A percentile compares a stretch with the other conserved stretches of the same genome.
Evolutionary conservation across 345 rosid species (phyloP).

Genomic region (Stellera chamaejasme): DNA sequence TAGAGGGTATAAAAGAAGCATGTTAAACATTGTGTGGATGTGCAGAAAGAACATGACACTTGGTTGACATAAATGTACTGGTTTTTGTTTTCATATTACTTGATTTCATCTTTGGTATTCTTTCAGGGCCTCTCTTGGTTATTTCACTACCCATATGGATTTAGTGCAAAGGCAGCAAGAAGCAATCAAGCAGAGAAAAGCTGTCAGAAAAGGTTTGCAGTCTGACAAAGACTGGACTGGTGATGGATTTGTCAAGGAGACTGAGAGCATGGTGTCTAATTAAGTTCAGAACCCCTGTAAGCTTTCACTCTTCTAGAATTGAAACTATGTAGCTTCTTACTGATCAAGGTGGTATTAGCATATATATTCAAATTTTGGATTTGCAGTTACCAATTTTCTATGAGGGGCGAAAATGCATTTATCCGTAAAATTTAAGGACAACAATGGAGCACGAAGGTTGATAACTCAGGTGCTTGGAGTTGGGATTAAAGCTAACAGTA

Average conservation of each 20-base stretch:
- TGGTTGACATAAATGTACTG: neutral
- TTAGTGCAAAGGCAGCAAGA: slow-evolving; percentile 74
- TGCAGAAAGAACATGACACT: neutral
- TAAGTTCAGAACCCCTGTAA: slow-evolving; percentile 21
- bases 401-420: neutral
- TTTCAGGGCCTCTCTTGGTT: slow-evolving; percentile 63
- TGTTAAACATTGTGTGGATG: neutral
- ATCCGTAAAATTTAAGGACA: neutral
- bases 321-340: slow-evolving; percentile 9
- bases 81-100: neutral
- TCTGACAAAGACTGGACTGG: slow-evolving; percentile 98
- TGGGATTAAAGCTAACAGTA: no score
- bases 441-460: no score
- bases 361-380: no score
- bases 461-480: no score
- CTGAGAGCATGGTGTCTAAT: slow-evolving; percentile 95
- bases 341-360: neutral
- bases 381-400: neutral
- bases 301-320: slow-evolving; percentile 5
- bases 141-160: slow-evolving; percentile 90
- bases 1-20: slow-evolving; percentile 53
- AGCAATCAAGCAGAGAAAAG: slow-evolving; percentile 77
- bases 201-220: slow-evolving; percentile 61
- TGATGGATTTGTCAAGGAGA: slow-evolving; percentile 90
- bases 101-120: neutral